A percentile compares a stretch with the other conserved stretches of the same genome.
These are phyloP conservation scores for Boletus patriciae DNA, from an alignment of 768 basidiomycete genomes.

Conservation along the genomic window DNA sequence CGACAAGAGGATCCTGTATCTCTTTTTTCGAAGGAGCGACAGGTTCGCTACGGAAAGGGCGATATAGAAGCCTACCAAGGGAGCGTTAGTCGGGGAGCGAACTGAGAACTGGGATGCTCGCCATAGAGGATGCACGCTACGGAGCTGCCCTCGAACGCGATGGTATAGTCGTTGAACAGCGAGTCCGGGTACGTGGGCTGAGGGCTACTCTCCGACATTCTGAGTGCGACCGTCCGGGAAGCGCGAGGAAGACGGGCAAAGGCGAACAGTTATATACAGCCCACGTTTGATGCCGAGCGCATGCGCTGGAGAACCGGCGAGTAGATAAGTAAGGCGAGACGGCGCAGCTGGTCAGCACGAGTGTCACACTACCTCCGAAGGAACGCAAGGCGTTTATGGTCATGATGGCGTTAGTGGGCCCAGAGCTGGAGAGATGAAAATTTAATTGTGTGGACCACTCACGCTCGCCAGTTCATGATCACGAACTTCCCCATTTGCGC, in stretches of 20 bases:
- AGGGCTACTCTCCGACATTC: constrained; percentile 16
- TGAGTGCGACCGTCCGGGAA: background rate
- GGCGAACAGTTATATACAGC: constrained; percentile 6
- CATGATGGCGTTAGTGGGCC: no score
- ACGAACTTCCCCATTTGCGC: background rate
- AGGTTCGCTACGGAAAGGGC: constrained; percentile 13
- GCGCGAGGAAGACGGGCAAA: background rate
- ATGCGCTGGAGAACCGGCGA: background rate
- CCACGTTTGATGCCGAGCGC: background rate
- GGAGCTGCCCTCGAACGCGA: constrained; percentile 23
- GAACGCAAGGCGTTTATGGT: no score
- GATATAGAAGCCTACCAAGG: constrained; percentile 15
- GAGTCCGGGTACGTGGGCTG: constrained; percentile 8
- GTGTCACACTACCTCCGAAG: constrained; percentile 6
- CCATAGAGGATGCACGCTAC: constrained; percentile 23
- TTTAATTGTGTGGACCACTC: background rate
- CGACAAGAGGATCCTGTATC: constrained; percentile 15
- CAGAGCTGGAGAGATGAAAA: background rate
- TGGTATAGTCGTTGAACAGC: constrained; percentile 19
- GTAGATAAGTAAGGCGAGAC: background rate
- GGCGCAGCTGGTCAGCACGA: no score
- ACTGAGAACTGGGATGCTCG: background rate
- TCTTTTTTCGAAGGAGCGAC: constrained; percentile 14
- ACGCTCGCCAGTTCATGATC: background rate
- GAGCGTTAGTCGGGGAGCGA: background rate